A percentile compares a stretch with the other conserved stretches of the same genome.
Evolutionary conservation across 257 asterid species (phyloP).

Genomic region (Solanum dulcamara): DNA sequence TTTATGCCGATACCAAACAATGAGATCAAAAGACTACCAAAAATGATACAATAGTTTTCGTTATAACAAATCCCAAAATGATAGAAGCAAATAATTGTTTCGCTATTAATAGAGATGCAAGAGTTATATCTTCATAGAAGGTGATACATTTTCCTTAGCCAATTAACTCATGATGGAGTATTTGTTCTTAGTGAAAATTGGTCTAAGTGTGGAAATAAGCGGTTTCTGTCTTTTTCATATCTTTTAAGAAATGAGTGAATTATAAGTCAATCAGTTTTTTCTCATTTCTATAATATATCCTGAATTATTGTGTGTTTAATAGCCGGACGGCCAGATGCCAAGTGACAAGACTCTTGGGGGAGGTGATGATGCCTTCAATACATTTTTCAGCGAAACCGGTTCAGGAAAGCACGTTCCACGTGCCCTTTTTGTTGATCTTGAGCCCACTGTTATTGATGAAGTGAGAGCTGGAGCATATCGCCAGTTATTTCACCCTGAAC

Average conservation of each 20-base stretch:
- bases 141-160: neutral
- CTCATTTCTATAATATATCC: neutral
- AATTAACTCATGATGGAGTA: neutral
- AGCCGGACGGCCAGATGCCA: slow-evolving; percentile 7
- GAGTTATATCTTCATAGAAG: neutral
- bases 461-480: slow-evolving; percentile 6
- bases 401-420: slow-evolving; percentile 8
- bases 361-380: slow-evolving; percentile 6
- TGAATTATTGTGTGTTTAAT: neutral
- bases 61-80: neutral
- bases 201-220: neutral
- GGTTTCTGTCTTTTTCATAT: neutral
- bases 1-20: no score
- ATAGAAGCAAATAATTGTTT: neutral
- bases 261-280: neutral
- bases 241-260: neutral
- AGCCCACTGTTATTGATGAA: slow-evolving; percentile 7
- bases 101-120: neutral
- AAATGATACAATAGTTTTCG: no score
- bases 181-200: neutral
- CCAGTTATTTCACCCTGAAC: slow-evolving; percentile 6
- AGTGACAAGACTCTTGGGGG: neutral
- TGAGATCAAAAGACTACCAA: no score
- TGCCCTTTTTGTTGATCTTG: slow-evolving; percentile 1
- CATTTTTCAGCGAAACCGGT: slow-evolving; percentile 3